Evolutionary conservation across 805 yeast species (phyloP), one percentile per base, ranked within the genome.

Genomic region (Candida peoriensis): DNA sequence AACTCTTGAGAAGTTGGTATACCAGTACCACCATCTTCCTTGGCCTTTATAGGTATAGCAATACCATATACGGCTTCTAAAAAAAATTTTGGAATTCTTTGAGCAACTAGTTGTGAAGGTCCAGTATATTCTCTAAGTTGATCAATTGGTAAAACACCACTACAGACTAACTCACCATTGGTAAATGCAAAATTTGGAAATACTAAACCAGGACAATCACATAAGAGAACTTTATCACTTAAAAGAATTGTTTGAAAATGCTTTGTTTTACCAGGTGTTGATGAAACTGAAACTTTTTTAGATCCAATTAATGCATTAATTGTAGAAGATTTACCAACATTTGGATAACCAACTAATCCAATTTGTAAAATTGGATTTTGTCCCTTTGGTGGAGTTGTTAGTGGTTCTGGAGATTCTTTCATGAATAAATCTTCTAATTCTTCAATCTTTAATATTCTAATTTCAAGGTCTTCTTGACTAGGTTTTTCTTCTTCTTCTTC

Each of bases 141-240:
- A 63, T 93, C 98, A 50, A 93, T 93, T 15, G 99, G 99, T 38
- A 93, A 70, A n/a, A 93, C 96, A 72, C 99, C 99, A 54, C 88
- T 86, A 66, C 97, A 88, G 1, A 93, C 98, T 52, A 93, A 72
- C 52, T 93, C 99, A 49, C 95, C 97, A 54, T 88, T 89, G 17
- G 96, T 85, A 57, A 84, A 85, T 6, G 97, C 97, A 57, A 93
- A 93, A 54, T 90, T 93, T 17, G 99, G 98, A 68, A 93, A 93
- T 13, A 93, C 99, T 42, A 93, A 70, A 73, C 99, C 99, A 2
- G 99, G 99, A 69, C 99, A 93, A 70, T 93, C 99, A 63, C 97
- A 93, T 34, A 93, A 68, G 47, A 88, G 71, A 3, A 93, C 93
- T 24, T 81, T 72, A 34, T 82, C 84, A 1, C 96, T 77, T 29